Conservation (phyloP, 108 stramenopile genomes). For the Nannochloropsis oceanica region DNA sequence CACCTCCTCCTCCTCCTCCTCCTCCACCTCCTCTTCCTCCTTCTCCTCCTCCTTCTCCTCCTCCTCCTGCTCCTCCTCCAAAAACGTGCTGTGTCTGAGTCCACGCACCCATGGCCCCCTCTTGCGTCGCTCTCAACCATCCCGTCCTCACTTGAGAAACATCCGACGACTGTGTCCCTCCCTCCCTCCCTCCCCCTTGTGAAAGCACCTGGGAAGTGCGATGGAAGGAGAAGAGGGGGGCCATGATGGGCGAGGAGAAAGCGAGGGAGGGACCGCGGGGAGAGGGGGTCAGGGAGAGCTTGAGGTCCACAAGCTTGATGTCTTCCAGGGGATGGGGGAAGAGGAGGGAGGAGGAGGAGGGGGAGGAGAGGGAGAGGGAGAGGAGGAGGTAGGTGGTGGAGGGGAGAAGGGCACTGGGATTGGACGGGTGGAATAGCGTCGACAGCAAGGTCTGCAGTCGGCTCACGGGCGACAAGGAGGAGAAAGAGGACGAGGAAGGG, state of each 20-base stretch:
- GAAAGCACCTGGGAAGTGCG: neutral
- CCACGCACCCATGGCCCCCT: neutral
- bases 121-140: neutral
- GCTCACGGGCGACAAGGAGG: neutral
- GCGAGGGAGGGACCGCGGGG: neutral
- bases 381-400: neutral
- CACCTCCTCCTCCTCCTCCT: neutral
- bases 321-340: neutral
- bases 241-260: neutral
- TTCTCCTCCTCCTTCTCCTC: neutral
- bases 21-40: neutral
- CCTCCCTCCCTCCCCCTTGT: neutral
- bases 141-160: neutral
- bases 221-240: neutral
- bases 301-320: neutral
- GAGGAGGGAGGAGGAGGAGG: neutral
- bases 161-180: neutral
- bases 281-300: neutral
- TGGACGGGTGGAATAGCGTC: neutral
- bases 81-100: neutral
- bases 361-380: neutral
- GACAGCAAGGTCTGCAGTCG: neutral
- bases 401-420: neutral
- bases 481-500: neutral
- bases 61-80: no score